A percentile compares a stretch with the other conserved stretches of the same genome.
Evolutionary conservation across 2,329 filamentous ascomycete genomes (phyloP).

Genomic region (Aspergillus sclerotialis): DNA sequence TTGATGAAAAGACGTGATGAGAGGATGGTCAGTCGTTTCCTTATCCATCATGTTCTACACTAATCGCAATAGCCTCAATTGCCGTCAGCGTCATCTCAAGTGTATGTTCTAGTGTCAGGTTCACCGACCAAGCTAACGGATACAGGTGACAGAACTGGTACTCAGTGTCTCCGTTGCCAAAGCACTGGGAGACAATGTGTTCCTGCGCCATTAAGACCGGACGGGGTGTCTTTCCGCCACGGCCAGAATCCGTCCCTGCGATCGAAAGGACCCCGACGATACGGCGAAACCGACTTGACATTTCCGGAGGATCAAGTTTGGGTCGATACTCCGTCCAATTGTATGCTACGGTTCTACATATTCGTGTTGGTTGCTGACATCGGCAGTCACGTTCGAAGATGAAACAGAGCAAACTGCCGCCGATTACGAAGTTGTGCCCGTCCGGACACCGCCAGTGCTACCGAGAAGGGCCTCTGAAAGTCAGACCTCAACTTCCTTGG

Average conservation of each 20-base stretch:
- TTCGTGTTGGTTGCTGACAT: conserved; percentile 2
- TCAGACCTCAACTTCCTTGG: conserved; percentile 19
- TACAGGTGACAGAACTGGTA: conserved; percentile 29
- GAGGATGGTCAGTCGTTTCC: conserved; percentile 27
- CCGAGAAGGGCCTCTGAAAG: conserved; percentile 17
- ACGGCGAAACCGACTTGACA: conserved; percentile 27
- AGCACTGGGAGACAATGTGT: conserved; percentile 29
- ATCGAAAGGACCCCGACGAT: conserved; percentile 26
- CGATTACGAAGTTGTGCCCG: conserved; percentile 25
- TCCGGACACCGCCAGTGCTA: conserved; percentile 9
- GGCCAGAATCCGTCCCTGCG: conserved; percentile 31
- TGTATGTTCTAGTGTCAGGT: conserved; percentile 14
- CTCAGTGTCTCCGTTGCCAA: conserved; percentile 28
- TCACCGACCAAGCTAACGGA: conserved; percentile 1
- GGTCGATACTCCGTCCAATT: conserved; percentile 21
- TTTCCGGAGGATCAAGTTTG: conserved; percentile 28
- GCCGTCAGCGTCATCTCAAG: conserved; percentile 33
- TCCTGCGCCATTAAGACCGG: conserved; percentile 25
- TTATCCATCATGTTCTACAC: background rate
- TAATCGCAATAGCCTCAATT: conserved; percentile 22
- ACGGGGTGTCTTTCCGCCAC: conserved; percentile 30
- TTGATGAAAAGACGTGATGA: conserved; percentile 26
- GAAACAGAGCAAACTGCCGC: conserved; percentile 29
- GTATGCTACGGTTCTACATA: conserved; percentile 12
- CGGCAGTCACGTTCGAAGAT: conserved; percentile 27